Conservation (phyloP, 2,329 filamentous ascomycete species). For the Metarhizium brunneum region DNA sequence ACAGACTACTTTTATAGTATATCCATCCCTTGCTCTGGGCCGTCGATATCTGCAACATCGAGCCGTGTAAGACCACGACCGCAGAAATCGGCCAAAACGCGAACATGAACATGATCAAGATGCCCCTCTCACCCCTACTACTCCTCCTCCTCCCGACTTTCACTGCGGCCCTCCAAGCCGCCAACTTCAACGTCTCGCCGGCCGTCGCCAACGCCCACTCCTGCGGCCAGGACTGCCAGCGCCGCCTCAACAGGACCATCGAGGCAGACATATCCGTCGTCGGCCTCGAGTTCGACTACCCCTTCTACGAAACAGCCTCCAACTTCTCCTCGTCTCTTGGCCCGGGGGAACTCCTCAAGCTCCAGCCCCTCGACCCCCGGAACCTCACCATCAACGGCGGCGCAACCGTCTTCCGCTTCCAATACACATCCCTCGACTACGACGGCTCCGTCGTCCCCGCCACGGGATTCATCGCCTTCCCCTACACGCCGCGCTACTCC, state of each 20-base stretch:
- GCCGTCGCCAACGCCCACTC: background rate
- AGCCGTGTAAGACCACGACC: background rate
- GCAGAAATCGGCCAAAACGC: background rate
- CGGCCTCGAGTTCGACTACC: constrained; percentile 6
- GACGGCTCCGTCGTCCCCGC: constrained; percentile 8
- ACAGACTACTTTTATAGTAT: too few species aligned
- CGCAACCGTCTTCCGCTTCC: constrained; percentile 9
- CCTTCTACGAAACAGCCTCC: constrained; percentile 7
- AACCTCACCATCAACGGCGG: constrained; percentile 5
- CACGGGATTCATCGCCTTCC: constrained; percentile 10
- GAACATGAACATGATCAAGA: background rate
- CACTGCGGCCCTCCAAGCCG: background rate
- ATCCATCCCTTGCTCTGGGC: too few species aligned
- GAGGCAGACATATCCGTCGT: background rate
- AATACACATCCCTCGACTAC: constrained; percentile 11
- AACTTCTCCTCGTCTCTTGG: constrained; percentile 7
- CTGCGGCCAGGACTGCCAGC: constrained; percentile 3
- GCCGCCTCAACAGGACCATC: constrained; percentile 1
- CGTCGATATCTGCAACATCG: too few species aligned
- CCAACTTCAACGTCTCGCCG: background rate
- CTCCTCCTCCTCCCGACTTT: background rate
- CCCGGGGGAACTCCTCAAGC: constrained; percentile 11
- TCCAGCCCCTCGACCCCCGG: constrained; percentile 7
- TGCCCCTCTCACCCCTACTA: background rate
- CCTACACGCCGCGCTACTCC: background rate